A percentile compares a stretch with the other conserved stretches of the same genome.
Conservation (phyloP, 1,284 basidiomycete species). For the Fistulinella staudtii region DNA sequence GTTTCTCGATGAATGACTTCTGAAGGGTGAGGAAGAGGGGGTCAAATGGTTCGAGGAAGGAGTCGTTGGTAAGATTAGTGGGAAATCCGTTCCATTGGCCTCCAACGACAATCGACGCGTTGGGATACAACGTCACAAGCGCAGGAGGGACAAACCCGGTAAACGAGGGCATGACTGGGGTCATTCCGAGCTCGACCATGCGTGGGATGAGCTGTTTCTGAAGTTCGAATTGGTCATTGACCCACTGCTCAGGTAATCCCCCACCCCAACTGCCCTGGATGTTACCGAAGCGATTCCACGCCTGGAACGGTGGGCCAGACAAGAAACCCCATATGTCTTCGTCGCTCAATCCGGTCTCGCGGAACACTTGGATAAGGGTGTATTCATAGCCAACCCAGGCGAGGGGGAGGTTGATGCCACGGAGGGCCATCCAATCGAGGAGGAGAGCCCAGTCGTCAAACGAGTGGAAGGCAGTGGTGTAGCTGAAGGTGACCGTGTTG, state of each 20-base stretch:
- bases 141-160: slow-evolving; percentile 42
- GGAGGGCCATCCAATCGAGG: slow-evolving; percentile 48
- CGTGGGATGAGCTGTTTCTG: slow-evolving; percentile 39
- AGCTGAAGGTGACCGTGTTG: slow-evolving; percentile 45
- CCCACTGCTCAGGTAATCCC: slow-evolving; percentile 35
- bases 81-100: slow-evolving; percentile 38
- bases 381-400: slow-evolving; percentile 44
- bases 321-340: slow-evolving; percentile 36
- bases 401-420: slow-evolving; percentile 42
- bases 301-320: slow-evolving; percentile 26
- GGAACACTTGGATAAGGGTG: slow-evolving; percentile 37
- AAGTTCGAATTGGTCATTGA: slow-evolving; percentile 38
- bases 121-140: slow-evolving; percentile 33
- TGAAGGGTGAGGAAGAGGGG: slow-evolving; percentile 38
- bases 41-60: slow-evolving; percentile 43
- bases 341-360: slow-evolving; percentile 37
- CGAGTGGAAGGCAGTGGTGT: slow-evolving; percentile 40
- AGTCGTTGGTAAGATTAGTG: slow-evolving; percentile 32
- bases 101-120: slow-evolving; percentile 37
- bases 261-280: slow-evolving; percentile 18
- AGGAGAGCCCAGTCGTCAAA: slow-evolving; percentile 42
- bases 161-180: slow-evolving; percentile 42
- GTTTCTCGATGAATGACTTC: slow-evolving; percentile 40
- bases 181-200: slow-evolving; percentile 45
- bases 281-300: background rate